Percentiles rank a stretch among this genome's conserved stretches.
phyloP scores from a whole-genome alignment of 305 asterid genomes.

The Stenogyne calaminthoides region DNA sequence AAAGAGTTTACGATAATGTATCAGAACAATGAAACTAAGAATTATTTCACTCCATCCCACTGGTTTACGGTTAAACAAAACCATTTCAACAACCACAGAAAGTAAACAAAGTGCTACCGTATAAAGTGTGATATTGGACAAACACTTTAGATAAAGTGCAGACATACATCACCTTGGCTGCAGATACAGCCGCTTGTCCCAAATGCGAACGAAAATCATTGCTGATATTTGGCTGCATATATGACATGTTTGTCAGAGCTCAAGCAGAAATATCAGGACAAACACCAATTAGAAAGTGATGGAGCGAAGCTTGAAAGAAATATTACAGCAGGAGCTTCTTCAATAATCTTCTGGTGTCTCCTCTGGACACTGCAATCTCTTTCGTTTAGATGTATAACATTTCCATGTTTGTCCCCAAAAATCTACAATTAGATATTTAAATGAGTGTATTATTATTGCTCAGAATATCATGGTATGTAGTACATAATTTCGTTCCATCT shows the following conservation, averaged over 20 bases:
- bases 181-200: constrained; percentile 98
- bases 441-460: constrained; percentile 8
- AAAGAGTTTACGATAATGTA: neutral
- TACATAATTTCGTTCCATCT: constrained; percentile 10
- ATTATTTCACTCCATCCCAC: neutral
- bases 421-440: constrained; percentile 49
- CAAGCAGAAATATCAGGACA: constrained; percentile 32
- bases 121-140: constrained; percentile 26
- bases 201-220: constrained; percentile 69
- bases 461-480: constrained; percentile 11
- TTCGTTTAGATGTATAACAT: constrained; percentile 86
- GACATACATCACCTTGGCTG: constrained; percentile 79
- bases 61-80: neutral
- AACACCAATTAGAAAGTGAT: constrained; percentile 19
- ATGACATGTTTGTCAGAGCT: constrained; percentile 32
- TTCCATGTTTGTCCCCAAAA: constrained; percentile 90
- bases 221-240: constrained; percentile 79
- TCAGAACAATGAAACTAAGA: neutral
- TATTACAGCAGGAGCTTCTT: constrained; percentile 99
- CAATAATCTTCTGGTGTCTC: constrained; percentile 98
- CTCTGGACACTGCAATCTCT: constrained; percentile 99
- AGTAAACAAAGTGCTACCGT: constrained; percentile 13
- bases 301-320: constrained; percentile 29
- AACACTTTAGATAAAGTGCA: constrained; percentile 17
- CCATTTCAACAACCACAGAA: constrained; percentile 13